These are phyloP conservation scores for Backusella sp. DNA, from an alignment of 192 early-diverging fungal genomes.

Conservation along the genomic window DNA sequence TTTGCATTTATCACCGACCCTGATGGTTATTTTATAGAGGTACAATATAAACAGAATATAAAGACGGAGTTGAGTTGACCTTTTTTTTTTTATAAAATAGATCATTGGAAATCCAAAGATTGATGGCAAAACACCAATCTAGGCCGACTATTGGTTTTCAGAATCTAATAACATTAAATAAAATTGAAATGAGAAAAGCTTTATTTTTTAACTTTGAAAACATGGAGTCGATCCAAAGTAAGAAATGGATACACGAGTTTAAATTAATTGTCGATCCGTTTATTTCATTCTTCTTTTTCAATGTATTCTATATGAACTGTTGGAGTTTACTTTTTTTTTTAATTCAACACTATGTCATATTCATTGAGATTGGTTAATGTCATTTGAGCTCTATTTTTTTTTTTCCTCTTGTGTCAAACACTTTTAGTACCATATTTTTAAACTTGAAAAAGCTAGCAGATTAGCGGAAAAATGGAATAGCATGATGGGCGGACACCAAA, in stretches of 20 bases:
- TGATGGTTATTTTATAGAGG: not conserved
- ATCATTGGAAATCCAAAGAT: slow-evolving; percentile 1
- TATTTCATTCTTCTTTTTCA: not conserved
- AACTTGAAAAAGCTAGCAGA: not conserved
- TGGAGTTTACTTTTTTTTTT: not conserved
- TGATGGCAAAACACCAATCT: not conserved
- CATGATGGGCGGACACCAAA: not conserved
- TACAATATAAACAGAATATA: not conserved
- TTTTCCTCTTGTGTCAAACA: not conserved
- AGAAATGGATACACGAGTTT: not conserved
- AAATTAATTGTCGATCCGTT: not conserved
- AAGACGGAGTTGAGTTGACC: not conserved
- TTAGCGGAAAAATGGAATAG: slow-evolving; percentile 10
- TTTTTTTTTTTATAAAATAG: not conserved
- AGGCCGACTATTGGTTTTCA: not conserved
- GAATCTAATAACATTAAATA: not conserved
- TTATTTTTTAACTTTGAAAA: not conserved
- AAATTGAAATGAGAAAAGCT: not conserved
- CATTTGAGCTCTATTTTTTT: not conserved
- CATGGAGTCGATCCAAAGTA: not conserved
- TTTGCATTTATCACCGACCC: not conserved
- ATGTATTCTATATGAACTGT: not conserved
- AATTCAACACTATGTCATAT: not conserved
- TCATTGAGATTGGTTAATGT: not conserved
- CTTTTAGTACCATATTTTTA: not conserved